Conservation (phyloP, 2,329 filamentous ascomycete genomes). For the Pestalotiopsis sp. region DNA sequence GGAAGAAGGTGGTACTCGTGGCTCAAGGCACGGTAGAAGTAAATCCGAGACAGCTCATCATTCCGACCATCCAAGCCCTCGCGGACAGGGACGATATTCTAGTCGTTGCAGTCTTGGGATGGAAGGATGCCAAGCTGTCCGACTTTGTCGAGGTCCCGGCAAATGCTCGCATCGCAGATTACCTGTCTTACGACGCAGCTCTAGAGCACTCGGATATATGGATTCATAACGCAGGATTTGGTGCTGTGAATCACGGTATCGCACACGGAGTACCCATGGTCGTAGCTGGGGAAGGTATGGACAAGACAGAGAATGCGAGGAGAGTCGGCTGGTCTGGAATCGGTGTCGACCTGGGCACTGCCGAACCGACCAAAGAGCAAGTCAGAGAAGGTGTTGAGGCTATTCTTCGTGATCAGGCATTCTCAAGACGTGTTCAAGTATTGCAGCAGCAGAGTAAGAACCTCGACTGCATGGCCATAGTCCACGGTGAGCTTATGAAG, state of each 20-base stretch:
- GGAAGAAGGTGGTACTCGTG: conserved; percentile 38
- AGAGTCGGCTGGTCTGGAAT: conserved; percentile 36
- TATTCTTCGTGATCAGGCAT: conserved; percentile 27
- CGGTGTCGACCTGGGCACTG: conserved; percentile 33
- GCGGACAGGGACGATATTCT: conserved; percentile 26
- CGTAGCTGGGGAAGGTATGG: conserved; percentile 42
- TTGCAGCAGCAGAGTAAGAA: conserved; percentile 31
- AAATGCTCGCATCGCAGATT: conserved; percentile 38
- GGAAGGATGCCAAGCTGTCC: conserved; percentile 31
- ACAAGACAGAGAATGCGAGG: conserved; percentile 41
- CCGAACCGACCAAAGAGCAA: conserved; percentile 27
- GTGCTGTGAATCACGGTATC: conserved; percentile 42
- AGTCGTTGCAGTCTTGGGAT: conserved; percentile 38
- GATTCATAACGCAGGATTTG: conserved; percentile 44
- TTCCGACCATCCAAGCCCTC: conserved; percentile 39
- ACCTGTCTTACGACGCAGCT: conserved; percentile 40
- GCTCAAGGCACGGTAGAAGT: conserved; percentile 43
- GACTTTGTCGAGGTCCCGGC: conserved; percentile 21
- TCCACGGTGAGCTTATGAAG: conserved; percentile 25
- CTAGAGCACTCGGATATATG: conserved; percentile 38
- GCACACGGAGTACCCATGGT: conserved; percentile 43
- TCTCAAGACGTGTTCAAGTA: conserved; percentile 21
- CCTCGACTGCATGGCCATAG: conserved; percentile 31
- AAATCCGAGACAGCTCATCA: conserved; percentile 38
- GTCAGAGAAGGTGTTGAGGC: conserved; percentile 30